Evolutionary conservation across 2,329 filamentous ascomycete species (phyloP).

Genomic region (Huntiella moniliformis): DNA sequence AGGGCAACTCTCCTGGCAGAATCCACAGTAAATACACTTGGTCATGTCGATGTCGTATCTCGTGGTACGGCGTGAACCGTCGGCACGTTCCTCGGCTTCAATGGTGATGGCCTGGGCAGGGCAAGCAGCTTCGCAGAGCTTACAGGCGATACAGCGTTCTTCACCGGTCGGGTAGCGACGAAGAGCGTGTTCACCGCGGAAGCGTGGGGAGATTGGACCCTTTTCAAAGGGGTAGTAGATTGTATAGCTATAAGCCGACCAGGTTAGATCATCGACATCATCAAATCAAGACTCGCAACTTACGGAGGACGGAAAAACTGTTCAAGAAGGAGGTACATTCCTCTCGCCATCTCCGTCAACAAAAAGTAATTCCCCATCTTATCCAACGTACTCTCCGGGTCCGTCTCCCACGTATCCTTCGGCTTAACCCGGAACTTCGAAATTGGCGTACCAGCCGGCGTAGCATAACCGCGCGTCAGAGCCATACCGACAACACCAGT

Average conservation of each 20-base stretch:
- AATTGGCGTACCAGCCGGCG: slow-evolving; percentile 61
- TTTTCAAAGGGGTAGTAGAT: slow-evolving; percentile 99
- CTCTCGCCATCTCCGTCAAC: slow-evolving; percentile 83
- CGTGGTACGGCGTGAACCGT: slow-evolving; percentile 85
- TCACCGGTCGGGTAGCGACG: slow-evolving; percentile 93
- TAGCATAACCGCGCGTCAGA: slow-evolving; percentile 28
- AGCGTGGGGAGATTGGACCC: slow-evolving; percentile 91
- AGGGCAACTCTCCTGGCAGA: slow-evolving; percentile 97
- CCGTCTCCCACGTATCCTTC: slow-evolving; percentile 62
- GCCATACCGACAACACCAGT: background rate
- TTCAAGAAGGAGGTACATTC: slow-evolving; percentile 95
- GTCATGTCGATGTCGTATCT: slow-evolving; percentile 99
- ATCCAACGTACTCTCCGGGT: slow-evolving; percentile 59
- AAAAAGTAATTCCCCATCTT: slow-evolving; percentile 86
- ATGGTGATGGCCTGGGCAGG: slow-evolving; percentile 97
- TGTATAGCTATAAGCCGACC: slow-evolving; percentile 51
- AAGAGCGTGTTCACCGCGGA: slow-evolving; percentile 94
- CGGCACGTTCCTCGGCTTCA: slow-evolving; percentile 92
- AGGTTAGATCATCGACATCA: slow-evolving; percentile 4
- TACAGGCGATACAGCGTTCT: slow-evolving; percentile 98
- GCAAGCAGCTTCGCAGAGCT: slow-evolving; percentile 95
- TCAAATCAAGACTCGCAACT: slow-evolving; percentile 25
- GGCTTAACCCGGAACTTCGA: slow-evolving; percentile 60
- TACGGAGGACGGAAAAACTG: slow-evolving; percentile 97
- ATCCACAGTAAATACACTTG: slow-evolving; percentile 99